phyloP scores from a whole-genome alignment of 1,284 basidiomycete genomes.

The Cutaneotrichosporon sp. region DNA sequence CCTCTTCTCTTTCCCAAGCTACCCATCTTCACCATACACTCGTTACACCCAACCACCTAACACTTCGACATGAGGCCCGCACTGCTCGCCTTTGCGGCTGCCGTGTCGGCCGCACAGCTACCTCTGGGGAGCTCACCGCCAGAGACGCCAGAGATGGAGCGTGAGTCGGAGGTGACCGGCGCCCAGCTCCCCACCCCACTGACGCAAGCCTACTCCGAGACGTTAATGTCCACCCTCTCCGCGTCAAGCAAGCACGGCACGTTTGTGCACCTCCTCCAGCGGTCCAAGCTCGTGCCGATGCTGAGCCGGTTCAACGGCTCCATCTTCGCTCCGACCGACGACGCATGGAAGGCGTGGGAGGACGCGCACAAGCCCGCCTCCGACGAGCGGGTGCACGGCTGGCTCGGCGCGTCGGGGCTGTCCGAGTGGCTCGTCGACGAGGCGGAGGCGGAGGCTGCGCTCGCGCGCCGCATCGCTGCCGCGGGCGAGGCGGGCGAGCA shows the following conservation, averaged over 20 bases:
- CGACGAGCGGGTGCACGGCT: slow-evolving; percentile 21
- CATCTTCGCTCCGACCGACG: slow-evolving; percentile 93
- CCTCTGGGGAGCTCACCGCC: background rate
- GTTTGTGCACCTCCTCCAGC: slow-evolving; percentile 78
- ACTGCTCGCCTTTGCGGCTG: slow-evolving; percentile 1
- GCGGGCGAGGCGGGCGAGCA: slow-evolving; percentile 33
- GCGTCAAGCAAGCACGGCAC: slow-evolving; percentile 76
- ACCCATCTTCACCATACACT: background rate
- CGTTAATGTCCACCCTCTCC: slow-evolving; percentile 74
- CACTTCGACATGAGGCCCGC: slow-evolving; percentile 5
- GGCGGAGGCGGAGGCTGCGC: slow-evolving; percentile 1
- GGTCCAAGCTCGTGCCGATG: slow-evolving; percentile 84
- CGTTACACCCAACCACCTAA: too few relatives aligned
- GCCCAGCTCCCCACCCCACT: too few relatives aligned
- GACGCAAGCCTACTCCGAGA: slow-evolving; percentile 27
- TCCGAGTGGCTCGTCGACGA: slow-evolving; percentile 34
- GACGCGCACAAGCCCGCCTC: slow-evolving; percentile 31
- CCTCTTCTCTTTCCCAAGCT: background rate
- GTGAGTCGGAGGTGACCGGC: background rate
- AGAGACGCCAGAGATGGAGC: background rate
- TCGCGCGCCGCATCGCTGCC: background rate
- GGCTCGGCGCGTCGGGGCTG: slow-evolving; percentile 38
- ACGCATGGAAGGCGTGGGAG: slow-evolving; percentile 65
- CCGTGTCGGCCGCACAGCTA: background rate
- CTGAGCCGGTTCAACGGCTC: slow-evolving; percentile 82